Evolutionary conservation across 75 land plant genomes (phyloP).

Genomic region (Pinus albicaulis): DNA sequence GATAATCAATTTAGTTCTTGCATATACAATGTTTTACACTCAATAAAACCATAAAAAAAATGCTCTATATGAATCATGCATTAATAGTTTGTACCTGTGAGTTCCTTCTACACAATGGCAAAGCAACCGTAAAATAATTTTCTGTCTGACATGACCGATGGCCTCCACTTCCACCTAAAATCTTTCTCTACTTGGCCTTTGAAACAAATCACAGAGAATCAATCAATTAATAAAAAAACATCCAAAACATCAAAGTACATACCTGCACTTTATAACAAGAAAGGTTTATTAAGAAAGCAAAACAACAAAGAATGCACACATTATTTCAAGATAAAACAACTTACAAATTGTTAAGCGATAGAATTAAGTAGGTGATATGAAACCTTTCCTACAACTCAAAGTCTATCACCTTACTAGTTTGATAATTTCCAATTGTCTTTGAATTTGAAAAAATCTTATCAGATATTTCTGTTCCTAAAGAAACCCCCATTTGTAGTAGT

Average conservation of each 20-base stretch:
- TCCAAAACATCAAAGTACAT: neutral
- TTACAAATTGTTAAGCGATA: constrained; percentile 71
- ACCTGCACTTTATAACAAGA: neutral
- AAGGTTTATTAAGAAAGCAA: too few relatives aligned
- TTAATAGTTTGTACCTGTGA: constrained; percentile 54
- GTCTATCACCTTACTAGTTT: too few relatives aligned
- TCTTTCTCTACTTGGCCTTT: constrained; percentile 98
- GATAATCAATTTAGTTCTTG: neutral
- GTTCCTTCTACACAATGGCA: constrained; percentile 93
- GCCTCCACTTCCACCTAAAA: constrained; percentile 94
- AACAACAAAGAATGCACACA: too few relatives aligned
- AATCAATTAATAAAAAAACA: neutral
- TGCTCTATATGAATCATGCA: neutral
- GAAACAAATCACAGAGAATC: neutral
- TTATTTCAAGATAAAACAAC: constrained; percentile 15
- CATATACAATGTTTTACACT: neutral
- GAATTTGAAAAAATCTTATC: too few relatives aligned
- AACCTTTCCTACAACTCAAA: too few relatives aligned
- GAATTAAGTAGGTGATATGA: too few relatives aligned
- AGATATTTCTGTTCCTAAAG: too few relatives aligned
- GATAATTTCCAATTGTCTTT: too few relatives aligned
- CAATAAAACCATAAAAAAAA: constrained; percentile 1
- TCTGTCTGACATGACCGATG: constrained; percentile 92
- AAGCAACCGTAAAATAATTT: constrained; percentile 83
- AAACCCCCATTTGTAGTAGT: too few relatives aligned